These are phyloP conservation scores for Cercospora sp. DNA, from an alignment of 2,329 filamentous ascomycete genomes.

Conservation along the genomic window DNA sequence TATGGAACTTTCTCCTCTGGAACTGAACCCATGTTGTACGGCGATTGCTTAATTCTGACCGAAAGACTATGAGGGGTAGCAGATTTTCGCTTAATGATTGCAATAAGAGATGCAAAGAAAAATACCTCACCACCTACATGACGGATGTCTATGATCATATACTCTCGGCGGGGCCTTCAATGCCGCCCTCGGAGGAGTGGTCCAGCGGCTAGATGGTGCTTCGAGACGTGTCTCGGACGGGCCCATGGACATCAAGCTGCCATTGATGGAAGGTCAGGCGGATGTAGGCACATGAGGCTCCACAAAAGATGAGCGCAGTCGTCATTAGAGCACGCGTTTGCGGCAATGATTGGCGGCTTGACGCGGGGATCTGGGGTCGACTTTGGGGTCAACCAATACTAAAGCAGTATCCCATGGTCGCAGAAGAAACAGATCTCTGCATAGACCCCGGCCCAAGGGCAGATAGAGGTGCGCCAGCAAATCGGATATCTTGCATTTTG, in stretches of 20 bases:
- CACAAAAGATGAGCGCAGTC: constrained; percentile 6
- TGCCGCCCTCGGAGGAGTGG: constrained; percentile 7
- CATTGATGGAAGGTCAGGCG: constrained; percentile 16
- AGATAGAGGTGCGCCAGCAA: neutral
- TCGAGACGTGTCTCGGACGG: constrained; percentile 14
- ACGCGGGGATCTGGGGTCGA: constrained; percentile 14
- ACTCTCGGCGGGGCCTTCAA: constrained; percentile 7
- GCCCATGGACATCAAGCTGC: constrained; percentile 7
- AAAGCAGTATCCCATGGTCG: constrained; percentile 3
- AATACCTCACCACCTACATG: neutral
- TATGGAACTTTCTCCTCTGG: constrained; percentile 31
- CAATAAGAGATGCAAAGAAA: neutral
- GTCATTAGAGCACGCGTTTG: neutral
- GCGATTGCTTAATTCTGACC: constrained; percentile 20
- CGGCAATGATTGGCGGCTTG: constrained; percentile 4
- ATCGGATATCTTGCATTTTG: neutral
- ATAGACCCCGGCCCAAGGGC: neutral
- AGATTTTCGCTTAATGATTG: constrained; percentile 26
- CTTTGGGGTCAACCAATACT: constrained; percentile 3
- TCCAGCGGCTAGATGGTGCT: constrained; percentile 10
- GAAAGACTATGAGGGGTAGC: constrained; percentile 14
- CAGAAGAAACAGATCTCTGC: neutral
- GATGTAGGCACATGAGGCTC: constrained; percentile 14
- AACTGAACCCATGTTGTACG: constrained; percentile 33
- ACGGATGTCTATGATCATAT: constrained; percentile 16